Evolutionary conservation across 768 basidiomycete species (phyloP), one percentile per base, ranked within the genome.

Genomic region (Cantharellus anzutake): DNA sequence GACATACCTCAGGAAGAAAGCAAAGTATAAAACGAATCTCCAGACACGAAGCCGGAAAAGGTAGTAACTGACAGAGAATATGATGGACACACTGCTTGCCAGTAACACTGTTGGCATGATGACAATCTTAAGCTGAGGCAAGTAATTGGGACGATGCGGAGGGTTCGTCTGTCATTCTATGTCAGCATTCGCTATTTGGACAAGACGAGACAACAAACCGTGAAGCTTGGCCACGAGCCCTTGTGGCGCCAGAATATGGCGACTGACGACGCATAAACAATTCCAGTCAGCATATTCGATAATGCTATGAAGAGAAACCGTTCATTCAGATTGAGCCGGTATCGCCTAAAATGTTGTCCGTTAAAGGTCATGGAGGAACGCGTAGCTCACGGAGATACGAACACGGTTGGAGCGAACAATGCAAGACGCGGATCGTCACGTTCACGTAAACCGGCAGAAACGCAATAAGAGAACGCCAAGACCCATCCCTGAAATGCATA

Each of bases 291-390:
- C 29, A 62, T 39, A 41, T 63, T 63, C 51, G 63, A 57, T 34
- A 39, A 34, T 5, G 59, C 5, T 4, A 63, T 38, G 62, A 62
- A 62, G 5, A 63, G 39, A 34, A 62, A 62, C 42, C 62, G 35
- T 44, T 63, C 62, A 40, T 63, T 63, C 14, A 63, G 41, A 50
- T 62, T 62, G 42, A 44, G 59, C 29, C 50, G 62, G 20, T 63
- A 57, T 20, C 52, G 53, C 35, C 61, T 61, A 60, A 41, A 37
- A 35, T 20, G 4, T n/a, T 20, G 2, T n/a, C 29, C n/a, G 29
- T 14, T n/a, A 7, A 48, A 20, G 3, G 41, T 20, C 11, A 60
- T 37, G 35, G 34, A 34, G 29, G 11, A 40, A 4, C 3, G 2
- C 5, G 40, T 20, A 61, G 41, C 38, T 42, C 5, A 34, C 41